Conservation (phyloP, 1,139 yeast species). For the Zygoascus sp. region DNA sequence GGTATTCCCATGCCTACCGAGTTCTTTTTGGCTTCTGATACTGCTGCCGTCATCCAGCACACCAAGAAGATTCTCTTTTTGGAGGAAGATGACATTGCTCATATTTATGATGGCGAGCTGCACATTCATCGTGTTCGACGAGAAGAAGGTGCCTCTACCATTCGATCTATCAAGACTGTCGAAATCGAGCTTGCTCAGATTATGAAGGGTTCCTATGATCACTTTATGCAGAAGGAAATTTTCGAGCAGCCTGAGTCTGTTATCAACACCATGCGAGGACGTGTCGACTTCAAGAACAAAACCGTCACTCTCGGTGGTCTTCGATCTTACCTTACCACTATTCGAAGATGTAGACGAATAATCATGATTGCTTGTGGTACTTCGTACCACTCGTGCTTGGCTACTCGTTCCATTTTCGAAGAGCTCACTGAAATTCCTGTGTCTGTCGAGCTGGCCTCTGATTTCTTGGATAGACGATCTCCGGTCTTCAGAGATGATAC, state of each 20-base stretch:
- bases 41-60: constrained; percentile 96
- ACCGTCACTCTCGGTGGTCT: constrained; percentile 86
- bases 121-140: constrained; percentile 96
- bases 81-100: constrained; percentile 98
- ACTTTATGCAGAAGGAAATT: constrained; percentile 98
- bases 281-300: constrained; percentile 83
- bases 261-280: constrained; percentile 98
- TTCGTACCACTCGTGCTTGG: constrained; percentile 95
- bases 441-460: constrained; percentile 93
- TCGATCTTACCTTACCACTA: constrained; percentile 75
- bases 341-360: constrained; percentile 91
- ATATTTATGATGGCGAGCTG: constrained; percentile 94
- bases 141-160: constrained; percentile 85
- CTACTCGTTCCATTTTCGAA: constrained; percentile 93
- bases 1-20: constrained; percentile 93
- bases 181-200: constrained; percentile 97
- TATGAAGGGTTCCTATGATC: constrained; percentile 95
- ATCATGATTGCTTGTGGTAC: constrained; percentile 99
- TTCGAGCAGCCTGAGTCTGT: constrained; percentile 98
- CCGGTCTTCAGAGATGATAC: constrained; percentile 98
- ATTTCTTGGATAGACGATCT: constrained; percentile 88
- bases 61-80: constrained; percentile 94
- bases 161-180: constrained; percentile 91
- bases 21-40: constrained; percentile 94
- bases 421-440: constrained; percentile 97